Percentiles rank a stretch among this genome's conserved stretches.
Evolutionary conservation across 2,329 filamentous ascomycete species (phyloP).

Genomic region (Cercospora sp.): DNA sequence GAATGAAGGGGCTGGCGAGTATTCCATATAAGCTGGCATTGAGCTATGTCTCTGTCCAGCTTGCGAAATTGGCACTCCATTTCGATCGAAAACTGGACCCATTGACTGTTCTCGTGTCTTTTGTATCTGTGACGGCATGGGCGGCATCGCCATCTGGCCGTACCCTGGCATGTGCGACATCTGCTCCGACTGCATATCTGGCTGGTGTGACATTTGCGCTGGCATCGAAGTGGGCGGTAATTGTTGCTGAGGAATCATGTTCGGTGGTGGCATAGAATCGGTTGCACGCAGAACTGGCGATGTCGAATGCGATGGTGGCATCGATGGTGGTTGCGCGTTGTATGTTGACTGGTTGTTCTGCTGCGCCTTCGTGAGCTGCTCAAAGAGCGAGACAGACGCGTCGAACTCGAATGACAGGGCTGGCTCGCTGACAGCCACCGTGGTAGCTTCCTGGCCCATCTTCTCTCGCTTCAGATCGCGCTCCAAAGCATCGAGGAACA

Average conservation of each 20-base stretch:
- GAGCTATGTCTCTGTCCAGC: slow-evolving; percentile 91
- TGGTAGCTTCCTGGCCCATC: slow-evolving; percentile 98
- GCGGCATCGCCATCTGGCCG: slow-evolving; percentile 69
- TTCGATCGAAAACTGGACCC: slow-evolving; percentile 77
- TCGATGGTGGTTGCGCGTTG: slow-evolving; percentile 39
- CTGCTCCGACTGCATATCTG: slow-evolving; percentile 60
- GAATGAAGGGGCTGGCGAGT: slow-evolving; percentile 95
- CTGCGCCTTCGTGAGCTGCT: slow-evolving; percentile 98
- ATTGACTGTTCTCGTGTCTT: slow-evolving; percentile 86
- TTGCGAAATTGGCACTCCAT: slow-evolving; percentile 79
- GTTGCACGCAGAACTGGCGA: slow-evolving; percentile 88
- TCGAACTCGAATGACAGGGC: slow-evolving; percentile 98
- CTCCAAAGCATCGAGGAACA: slow-evolving; percentile 96
- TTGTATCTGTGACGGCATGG: slow-evolving; percentile 69
- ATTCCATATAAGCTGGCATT: slow-evolving; percentile 98
- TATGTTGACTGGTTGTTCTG: slow-evolving; percentile 98
- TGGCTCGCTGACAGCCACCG: slow-evolving; percentile 93
- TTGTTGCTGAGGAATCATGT: slow-evolving; percentile 64
- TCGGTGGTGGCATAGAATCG: slow-evolving; percentile 90
- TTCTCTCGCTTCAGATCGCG: slow-evolving; percentile 98
- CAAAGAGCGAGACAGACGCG: slow-evolving; percentile 96
- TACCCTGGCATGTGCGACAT: slow-evolving; percentile 68
- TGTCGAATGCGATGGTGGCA: slow-evolving; percentile 71
- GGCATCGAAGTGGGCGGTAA: slow-evolving; percentile 35
- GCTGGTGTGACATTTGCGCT: slow-evolving; percentile 33